Evolutionary conservation across 106 monocot species (phyloP).

Genomic region (Posidonia australis): DNA sequence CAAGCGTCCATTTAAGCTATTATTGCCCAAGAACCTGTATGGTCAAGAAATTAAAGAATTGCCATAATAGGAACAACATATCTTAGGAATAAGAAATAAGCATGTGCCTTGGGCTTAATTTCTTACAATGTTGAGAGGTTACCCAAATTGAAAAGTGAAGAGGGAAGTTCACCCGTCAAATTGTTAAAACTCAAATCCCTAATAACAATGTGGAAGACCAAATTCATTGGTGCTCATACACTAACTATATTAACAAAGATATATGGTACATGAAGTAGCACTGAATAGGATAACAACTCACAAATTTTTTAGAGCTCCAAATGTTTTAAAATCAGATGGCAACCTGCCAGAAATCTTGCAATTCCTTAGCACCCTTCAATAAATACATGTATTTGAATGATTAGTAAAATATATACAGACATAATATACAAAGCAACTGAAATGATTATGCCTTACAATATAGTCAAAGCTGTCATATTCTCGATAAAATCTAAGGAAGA

Average conservation of each 20-base stretch:
- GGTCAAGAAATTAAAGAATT: neutral
- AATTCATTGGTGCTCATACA: neutral
- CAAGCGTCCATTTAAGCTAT: constrained; percentile 58
- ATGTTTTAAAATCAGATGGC: constrained; percentile 35
- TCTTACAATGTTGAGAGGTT: constrained; percentile 46
- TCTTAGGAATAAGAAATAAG: neutral
- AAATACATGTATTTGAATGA: constrained; percentile 6
- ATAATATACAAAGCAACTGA: neutral
- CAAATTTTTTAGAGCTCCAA: constrained; percentile 33
- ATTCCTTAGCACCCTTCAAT: constrained; percentile 60
- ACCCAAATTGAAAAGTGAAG: constrained; percentile 61
- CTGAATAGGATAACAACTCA: constrained; percentile 29
- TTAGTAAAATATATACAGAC: neutral
- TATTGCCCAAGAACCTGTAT: constrained; percentile 85
- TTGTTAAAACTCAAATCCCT: constrained; percentile 50
- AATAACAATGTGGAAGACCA: neutral
- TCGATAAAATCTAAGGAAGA: constrained; percentile 57
- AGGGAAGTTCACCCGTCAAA: constrained; percentile 62
- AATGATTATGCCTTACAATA: constrained; percentile 29
- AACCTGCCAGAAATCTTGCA: constrained; percentile 53
- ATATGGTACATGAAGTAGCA: neutral
- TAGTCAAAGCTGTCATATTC: constrained; percentile 58
- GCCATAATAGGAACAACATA: neutral
- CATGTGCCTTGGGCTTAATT: neutral
- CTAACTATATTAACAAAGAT: neutral